A percentile compares a stretch with the other conserved stretches of the same genome.
Evolutionary conservation across 2,329 filamentous ascomycete genomes (phyloP).

Genomic region (Fusarium sp.): DNA sequence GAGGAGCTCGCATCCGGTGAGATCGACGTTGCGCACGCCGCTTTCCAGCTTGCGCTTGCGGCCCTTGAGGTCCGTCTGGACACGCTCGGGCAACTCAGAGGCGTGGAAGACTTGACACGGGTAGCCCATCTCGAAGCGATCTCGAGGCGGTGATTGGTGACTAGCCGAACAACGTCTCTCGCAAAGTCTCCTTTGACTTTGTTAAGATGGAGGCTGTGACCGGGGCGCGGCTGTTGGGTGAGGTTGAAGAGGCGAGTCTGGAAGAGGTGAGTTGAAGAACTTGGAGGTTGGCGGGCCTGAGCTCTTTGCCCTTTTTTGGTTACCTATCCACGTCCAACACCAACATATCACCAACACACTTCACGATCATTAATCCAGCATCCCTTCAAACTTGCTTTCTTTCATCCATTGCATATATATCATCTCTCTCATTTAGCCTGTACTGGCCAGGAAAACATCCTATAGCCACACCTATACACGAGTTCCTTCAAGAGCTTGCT

Average conservation of each 20-base stretch:
- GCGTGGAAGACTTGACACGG: constrained; percentile 64
- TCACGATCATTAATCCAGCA: background rate
- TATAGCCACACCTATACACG: background rate
- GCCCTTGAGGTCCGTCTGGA: constrained; percentile 58
- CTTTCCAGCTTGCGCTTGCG: constrained; percentile 61
- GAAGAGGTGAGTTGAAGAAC: constrained; percentile 61
- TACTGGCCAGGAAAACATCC: background rate
- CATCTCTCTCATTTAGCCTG: background rate
- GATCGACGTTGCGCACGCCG: constrained; percentile 54
- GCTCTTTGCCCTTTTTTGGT: constrained; percentile 19
- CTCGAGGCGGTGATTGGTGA: background rate
- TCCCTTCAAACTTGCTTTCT: no score
- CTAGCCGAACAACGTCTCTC: background rate
- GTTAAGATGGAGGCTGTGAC: constrained; percentile 51
- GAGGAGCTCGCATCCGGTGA: constrained; percentile 63
- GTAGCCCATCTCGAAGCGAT: constrained; percentile 62
- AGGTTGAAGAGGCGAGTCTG: constrained; percentile 64
- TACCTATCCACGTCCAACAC: background rate
- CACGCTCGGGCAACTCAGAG: constrained; percentile 56
- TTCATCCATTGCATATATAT: background rate
- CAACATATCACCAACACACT: constrained; percentile 28
- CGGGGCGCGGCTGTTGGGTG: constrained; percentile 60
- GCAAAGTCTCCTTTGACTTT: background rate
- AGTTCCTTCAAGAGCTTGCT: background rate
- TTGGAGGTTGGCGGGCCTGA: constrained; percentile 17